Evolutionary conservation across 1,139 yeast genomes (phyloP).

Genomic region (Debaryomyces fabryi): DNA sequence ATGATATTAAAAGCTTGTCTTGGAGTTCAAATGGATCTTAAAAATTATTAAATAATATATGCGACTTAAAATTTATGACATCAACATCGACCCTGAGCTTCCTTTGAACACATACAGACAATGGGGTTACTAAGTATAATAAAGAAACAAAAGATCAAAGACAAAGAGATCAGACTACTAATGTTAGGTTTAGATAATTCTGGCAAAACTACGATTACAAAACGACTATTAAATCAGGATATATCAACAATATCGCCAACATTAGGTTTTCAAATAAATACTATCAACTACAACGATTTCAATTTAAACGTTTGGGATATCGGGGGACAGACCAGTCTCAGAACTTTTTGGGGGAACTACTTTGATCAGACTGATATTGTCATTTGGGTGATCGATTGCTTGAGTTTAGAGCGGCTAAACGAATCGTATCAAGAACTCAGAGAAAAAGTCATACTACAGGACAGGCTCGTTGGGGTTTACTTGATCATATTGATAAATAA

Average conservation of each 20-base stretch:
- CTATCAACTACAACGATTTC: conserved; percentile 32
- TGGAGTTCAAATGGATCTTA: not conserved
- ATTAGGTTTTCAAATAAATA: conserved; percentile 55
- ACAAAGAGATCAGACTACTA: conserved; percentile 71
- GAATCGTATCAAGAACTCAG: conserved; percentile 70
- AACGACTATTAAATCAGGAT: conserved; percentile 59
- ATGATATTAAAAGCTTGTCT: not conserved
- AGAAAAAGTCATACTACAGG: conserved; percentile 61
- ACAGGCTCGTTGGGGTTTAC: conserved; percentile 68
- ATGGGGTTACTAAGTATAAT: conserved; percentile 89
- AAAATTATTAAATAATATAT: not conserved
- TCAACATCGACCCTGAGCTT: not conserved
- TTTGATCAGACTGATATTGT: conserved; percentile 83
- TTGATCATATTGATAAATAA: conserved; percentile 61
- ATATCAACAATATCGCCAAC: conserved; percentile 47
- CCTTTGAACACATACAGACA: not conserved
- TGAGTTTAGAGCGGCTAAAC: conserved; percentile 58
- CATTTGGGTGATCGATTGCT: conserved; percentile 90
- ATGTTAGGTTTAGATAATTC: conserved; percentile 86
- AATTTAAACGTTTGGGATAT: conserved; percentile 73
- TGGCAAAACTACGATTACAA: conserved; percentile 83
- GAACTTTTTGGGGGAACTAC: conserved; percentile 90
- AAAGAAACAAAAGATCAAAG: conserved; percentile 80
- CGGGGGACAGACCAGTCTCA: conserved; percentile 79
- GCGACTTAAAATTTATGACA: conserved; percentile 1